A percentile compares a stretch with the other conserved stretches of the same genome.
Evolutionary conservation across 345 rosid genomes (phyloP).

Genomic region (Populus tremula): DNA sequence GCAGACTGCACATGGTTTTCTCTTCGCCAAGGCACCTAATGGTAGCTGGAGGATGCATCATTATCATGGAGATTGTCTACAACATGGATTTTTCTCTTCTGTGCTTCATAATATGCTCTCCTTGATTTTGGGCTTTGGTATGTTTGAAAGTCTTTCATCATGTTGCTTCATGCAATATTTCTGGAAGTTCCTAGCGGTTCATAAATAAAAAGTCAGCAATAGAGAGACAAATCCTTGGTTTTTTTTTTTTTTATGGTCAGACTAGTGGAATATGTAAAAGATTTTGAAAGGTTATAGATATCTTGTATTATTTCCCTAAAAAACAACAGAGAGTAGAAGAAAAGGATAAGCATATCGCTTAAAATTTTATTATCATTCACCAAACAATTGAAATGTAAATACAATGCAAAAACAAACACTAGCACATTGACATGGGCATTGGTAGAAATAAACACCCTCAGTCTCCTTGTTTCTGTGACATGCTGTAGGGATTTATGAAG

Average conservation of each 20-base stretch:
- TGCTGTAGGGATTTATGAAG: conserved; percentile 66
- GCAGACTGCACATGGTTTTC: conserved; percentile 96
- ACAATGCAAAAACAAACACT: not conserved
- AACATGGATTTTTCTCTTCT: conserved; percentile 80
- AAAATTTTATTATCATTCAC: not conserved
- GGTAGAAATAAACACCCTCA: not conserved
- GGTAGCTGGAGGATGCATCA: conserved; percentile 84
- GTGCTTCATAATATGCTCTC: conserved; percentile 72
- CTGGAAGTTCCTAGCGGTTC: not conserved
- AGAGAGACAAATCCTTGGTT: not conserved
- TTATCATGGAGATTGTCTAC: conserved; percentile 72
- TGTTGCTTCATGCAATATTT: not conserved
- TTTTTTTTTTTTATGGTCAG: not conserved
- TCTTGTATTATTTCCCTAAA: not conserved
- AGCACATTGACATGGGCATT: not conserved
- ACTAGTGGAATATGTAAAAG: not conserved
- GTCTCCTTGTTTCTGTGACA: not conserved
- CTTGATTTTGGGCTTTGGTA: conserved; percentile 78
- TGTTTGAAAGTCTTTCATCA: conserved; percentile 4
- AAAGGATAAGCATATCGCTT: not conserved
- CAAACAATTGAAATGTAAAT: not conserved
- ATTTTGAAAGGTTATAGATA: no score
- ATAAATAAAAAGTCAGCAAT: not conserved
- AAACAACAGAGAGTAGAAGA: not conserved
- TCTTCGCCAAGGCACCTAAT: conserved; percentile 94